phyloP scores from a whole-genome alignment of 2,329 filamentous ascomycete species.

The Nemania diffusa region DNA sequence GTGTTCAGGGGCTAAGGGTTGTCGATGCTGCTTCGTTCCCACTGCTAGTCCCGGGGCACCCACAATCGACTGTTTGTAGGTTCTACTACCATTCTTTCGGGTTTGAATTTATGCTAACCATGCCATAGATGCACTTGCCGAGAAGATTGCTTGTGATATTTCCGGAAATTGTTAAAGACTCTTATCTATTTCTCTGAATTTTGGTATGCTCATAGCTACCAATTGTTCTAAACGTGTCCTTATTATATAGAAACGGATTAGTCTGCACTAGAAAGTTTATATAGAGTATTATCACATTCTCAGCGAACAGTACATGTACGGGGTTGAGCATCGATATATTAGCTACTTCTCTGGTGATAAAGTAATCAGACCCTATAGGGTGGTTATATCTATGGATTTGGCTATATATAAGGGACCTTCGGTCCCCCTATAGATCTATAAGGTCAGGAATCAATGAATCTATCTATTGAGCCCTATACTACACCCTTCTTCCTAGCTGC shows the following conservation, averaged over 20 bases:
- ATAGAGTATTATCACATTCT: no score
- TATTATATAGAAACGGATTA: not conserved
- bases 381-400: no score
- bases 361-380: no score
- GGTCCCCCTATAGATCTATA: no score
- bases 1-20: not conserved
- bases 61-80: constrained; percentile 8
- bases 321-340: no score
- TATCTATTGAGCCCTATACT: no score
- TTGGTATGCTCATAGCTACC: not conserved
- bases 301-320: no score
- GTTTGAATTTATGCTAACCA: not conserved
- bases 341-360: no score
- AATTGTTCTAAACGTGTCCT: not conserved
- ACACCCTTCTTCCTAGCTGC: no score
- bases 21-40: constrained; percentile 8
- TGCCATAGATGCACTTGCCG: constrained; percentile 15
- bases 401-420: no score
- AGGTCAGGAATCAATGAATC: no score
- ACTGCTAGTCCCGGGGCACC: constrained; percentile 32
- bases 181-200: not conserved
- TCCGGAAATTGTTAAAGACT: not conserved
- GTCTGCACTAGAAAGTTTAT: no score
- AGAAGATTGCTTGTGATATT: constrained; percentile 22
- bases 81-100: not conserved